Evolutionary conservation across 2,329 filamentous ascomycete species (phyloP).

Genomic region (Diaporthe aspalathi): DNA sequence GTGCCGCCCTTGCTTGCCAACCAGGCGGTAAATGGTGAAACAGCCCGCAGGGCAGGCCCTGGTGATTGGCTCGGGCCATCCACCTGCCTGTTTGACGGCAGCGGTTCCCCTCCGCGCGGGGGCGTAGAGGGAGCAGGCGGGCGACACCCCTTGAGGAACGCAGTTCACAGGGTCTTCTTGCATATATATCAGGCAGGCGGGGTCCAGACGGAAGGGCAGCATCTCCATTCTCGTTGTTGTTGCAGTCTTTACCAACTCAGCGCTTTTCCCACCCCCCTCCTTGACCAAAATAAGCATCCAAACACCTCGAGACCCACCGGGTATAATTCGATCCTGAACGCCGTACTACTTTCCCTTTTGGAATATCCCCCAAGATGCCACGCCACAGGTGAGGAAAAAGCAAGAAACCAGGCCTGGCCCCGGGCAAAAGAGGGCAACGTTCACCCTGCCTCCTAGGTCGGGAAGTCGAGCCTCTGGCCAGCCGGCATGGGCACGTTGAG

Average conservation of each 20-base stretch:
- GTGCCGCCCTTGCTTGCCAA: background rate
- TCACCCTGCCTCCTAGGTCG: conserved; percentile 39
- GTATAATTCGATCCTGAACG: conserved; percentile 23
- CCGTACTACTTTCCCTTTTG: background rate
- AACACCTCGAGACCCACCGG: conserved; percentile 8
- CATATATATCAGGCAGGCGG: conserved; percentile 3
- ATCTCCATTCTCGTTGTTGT: background rate
- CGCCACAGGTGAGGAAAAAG: background rate
- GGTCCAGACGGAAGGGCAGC: background rate
- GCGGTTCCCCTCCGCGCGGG: conserved; percentile 1
- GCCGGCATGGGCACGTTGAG: conserved; percentile 49
- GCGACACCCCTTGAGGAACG: background rate
- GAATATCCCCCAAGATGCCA: background rate
- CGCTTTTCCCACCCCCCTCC: background rate
- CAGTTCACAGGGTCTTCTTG: background rate
- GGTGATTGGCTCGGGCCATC: conserved; percentile 9
- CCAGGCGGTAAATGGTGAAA: background rate
- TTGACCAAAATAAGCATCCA: background rate
- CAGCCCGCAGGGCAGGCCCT: background rate
- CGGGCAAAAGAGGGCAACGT: background rate
- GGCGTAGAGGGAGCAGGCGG: background rate
- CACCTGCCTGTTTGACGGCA: background rate
- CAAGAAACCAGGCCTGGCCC: no score
- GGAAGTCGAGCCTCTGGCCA: conserved; percentile 50
- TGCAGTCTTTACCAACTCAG: background rate